phyloP scores from a whole-genome alignment of 371 early-diverging fungal genomes.

The Basidiobolus heterosporus region DNA sequence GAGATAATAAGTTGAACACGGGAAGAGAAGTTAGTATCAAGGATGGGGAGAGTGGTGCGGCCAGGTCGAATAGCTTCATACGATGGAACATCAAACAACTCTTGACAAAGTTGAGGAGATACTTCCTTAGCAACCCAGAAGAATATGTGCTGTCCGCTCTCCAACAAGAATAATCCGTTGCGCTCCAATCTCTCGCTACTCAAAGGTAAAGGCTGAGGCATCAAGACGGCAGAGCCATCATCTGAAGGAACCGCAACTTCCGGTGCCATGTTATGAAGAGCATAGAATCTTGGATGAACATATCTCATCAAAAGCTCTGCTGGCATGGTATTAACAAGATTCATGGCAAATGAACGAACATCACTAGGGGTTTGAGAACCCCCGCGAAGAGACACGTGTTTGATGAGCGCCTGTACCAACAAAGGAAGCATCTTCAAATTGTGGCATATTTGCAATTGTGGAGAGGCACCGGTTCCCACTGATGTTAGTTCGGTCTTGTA shows the following conservation, averaged over 20 bases:
- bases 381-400: constrained; percentile 48
- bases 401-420: constrained; percentile 65
- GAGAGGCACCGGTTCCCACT: constrained; percentile 52
- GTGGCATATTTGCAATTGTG: constrained; percentile 66
- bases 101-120: constrained; percentile 50
- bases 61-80: constrained; percentile 41
- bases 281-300: constrained; percentile 62
- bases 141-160: constrained; percentile 65
- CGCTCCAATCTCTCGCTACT: constrained; percentile 71
- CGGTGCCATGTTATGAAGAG: constrained; percentile 66
- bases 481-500: constrained; percentile 67
- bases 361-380: constrained; percentile 56
- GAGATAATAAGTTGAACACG: constrained; percentile 36
- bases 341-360: constrained; percentile 50
- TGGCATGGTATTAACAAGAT: constrained; percentile 55
- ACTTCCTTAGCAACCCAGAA: constrained; percentile 76
- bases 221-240: constrained; percentile 27
- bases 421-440: constrained; percentile 75
- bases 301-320: constrained; percentile 58
- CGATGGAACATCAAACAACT: constrained; percentile 43
- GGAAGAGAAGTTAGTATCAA: constrained; percentile 35
- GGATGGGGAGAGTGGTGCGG: constrained; percentile 27
- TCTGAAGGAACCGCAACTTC: constrained; percentile 21
- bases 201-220: constrained; percentile 63
- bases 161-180: constrained; percentile 71